Conservation (phyloP, 805 yeast species). For the Starmerella bombicola region DNA sequence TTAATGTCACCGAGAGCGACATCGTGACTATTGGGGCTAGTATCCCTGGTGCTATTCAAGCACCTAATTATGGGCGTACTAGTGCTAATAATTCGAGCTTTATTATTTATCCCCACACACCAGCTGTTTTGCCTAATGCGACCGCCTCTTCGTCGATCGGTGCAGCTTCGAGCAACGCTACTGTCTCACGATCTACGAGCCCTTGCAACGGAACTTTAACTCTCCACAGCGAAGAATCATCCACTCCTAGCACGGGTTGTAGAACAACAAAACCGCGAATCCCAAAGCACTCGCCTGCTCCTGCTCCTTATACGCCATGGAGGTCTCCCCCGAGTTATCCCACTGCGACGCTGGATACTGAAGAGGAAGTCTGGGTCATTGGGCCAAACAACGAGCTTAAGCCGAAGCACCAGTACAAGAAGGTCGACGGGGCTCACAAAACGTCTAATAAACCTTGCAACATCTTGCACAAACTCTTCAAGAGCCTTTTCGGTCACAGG, state of each 20-base stretch:
- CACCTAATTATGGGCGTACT: conserved; percentile 14
- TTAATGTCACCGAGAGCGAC: conserved; percentile 21
- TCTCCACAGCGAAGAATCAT: no score
- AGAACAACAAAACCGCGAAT: no score
- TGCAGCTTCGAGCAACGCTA: no score
- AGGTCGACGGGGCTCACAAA: background rate
- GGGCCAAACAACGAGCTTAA: background rate
- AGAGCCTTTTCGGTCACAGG: background rate
- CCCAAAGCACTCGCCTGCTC: no score
- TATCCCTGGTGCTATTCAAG: conserved; percentile 17
- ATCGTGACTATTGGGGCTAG: conserved; percentile 10
- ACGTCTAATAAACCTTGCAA: background rate
- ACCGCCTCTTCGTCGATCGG: no score
- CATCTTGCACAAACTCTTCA: background rate
- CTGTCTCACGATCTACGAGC: no score
- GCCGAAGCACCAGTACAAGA: background rate
- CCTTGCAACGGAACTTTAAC: no score
- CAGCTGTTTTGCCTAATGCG: no score
- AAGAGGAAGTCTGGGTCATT: background rate
- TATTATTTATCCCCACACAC: conserved; percentile 3
- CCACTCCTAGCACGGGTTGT: no score
- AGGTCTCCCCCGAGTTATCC: no score
- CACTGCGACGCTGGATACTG: no score
- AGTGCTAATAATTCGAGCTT: conserved; percentile 11
- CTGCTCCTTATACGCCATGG: no score